Evolutionary conservation across 768 basidiomycete species (phyloP).

Genomic region (Leucocoprinus leucothites): DNA sequence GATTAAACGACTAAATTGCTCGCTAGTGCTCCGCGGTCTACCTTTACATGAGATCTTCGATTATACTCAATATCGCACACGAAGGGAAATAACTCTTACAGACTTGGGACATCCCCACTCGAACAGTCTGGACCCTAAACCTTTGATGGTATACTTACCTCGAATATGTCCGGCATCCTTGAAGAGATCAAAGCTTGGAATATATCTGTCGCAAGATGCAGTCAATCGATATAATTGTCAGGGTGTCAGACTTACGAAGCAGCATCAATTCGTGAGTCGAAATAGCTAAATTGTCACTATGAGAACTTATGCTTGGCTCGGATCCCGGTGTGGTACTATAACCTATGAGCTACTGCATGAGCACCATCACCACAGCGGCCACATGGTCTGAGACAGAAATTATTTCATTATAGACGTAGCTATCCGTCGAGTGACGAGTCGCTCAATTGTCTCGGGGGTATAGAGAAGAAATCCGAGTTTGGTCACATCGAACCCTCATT

Average conservation of each 20-base stretch:
- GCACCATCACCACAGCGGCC: not conserved
- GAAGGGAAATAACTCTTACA: slow-evolving; percentile 9
- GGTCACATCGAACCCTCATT: not conserved
- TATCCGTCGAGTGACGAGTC: not conserved
- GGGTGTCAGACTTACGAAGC: not conserved
- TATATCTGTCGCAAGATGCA: not conserved
- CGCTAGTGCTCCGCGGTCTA: slow-evolving; percentile 13
- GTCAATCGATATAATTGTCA: not conserved
- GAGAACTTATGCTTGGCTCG: too few relatives aligned
- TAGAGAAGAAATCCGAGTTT: not conserved
- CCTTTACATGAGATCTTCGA: slow-evolving; percentile 11
- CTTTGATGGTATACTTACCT: not conserved
- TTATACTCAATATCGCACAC: not conserved
- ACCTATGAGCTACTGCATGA: not conserved
- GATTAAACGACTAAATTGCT: slow-evolving; percentile 1
- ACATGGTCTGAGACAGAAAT: not conserved
- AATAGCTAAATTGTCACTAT: too few relatives aligned
- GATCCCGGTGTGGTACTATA: not conserved
- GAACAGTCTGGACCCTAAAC: not conserved
- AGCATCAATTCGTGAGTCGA: too few relatives aligned
- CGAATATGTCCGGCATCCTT: not conserved
- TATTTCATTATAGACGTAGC: not conserved
- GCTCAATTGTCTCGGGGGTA: slow-evolving; percentile 2
- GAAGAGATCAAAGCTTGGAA: not conserved
- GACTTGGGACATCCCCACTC: not conserved